Conservation (phyloP, 371 early-diverging fungal species). For the Mucor irregularis region DNA sequence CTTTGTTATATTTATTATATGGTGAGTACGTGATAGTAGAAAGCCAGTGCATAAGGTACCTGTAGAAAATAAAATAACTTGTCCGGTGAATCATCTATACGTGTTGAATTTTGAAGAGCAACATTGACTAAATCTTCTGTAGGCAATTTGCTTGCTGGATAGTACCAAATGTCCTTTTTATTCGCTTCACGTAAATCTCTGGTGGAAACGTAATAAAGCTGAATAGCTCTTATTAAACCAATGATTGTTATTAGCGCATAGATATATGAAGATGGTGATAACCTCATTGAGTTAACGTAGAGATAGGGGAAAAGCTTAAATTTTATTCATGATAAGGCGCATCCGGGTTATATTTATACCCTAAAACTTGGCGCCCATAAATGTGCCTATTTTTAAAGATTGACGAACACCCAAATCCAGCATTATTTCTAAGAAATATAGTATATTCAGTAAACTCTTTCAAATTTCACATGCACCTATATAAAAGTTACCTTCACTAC, state of each 20-base stretch:
- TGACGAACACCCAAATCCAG: constrained; percentile 73
- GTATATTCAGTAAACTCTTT: neutral
- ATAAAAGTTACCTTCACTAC: constrained; percentile 47
- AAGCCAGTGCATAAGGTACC: constrained; percentile 22
- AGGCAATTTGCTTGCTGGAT: too few relatives aligned
- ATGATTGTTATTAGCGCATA: neutral
- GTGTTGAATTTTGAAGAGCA: neutral
- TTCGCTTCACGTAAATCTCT: constrained; percentile 15
- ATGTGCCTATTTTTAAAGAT: constrained; percentile 61
- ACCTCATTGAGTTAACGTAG: neutral
- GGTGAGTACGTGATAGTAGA: too few relatives aligned
- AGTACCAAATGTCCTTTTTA: constrained; percentile 17
- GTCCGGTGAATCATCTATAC: constrained; percentile 45
- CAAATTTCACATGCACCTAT: neutral
- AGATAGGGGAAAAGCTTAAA: neutral
- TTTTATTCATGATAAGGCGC: neutral
- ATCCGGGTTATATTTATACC: too few relatives aligned
- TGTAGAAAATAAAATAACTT: constrained; percentile 68
- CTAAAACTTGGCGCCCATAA: constrained; percentile 65
- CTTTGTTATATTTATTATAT: too few relatives aligned
- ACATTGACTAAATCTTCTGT: neutral
- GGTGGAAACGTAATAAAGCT: constrained; percentile 15
- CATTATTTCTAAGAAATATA: constrained; percentile 53
- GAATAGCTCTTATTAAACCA: constrained; percentile 3
- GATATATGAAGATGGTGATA: constrained; percentile 10